A percentile compares a stretch with the other conserved stretches of the same genome.
phyloP scores from a whole-genome alignment of 2,329 filamentous ascomycete genomes.

The Hypocreales sp. region DNA sequence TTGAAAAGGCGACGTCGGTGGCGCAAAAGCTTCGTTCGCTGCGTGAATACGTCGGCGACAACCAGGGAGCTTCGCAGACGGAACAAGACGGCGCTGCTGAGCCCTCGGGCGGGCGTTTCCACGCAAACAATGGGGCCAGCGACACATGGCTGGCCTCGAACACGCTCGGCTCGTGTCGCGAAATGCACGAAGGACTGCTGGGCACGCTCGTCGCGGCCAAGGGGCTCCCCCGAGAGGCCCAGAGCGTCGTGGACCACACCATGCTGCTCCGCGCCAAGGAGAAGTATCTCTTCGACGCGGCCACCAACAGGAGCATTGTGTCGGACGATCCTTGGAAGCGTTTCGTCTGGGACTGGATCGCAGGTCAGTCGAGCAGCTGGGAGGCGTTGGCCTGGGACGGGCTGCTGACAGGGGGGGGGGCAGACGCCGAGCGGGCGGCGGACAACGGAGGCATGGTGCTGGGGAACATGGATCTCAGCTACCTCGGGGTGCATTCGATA shows the following conservation, averaged over 20 bases:
- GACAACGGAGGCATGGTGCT: constrained; percentile 55
- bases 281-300: constrained; percentile 48
- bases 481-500: constrained; percentile 56
- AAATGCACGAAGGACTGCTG: constrained; percentile 41
- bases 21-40: constrained; percentile 34
- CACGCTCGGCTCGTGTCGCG: constrained; percentile 30
- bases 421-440: constrained; percentile 48
- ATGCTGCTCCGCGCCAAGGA: constrained; percentile 46
- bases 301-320: constrained; percentile 50
- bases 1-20: constrained; percentile 23
- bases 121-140: constrained; percentile 15
- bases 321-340: constrained; percentile 60
- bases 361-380: constrained; percentile 28
- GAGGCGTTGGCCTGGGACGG: neutral
- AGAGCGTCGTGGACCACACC: constrained; percentile 36
- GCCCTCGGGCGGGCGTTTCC: constrained; percentile 9
- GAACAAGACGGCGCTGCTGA: constrained; percentile 11
- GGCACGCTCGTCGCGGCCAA: constrained; percentile 25
- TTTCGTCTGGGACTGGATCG: constrained; percentile 65
- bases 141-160: constrained; percentile 22
- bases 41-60: constrained; percentile 20
- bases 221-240: constrained; percentile 33
- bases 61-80: constrained; percentile 9
- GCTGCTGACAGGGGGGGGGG: constrained; percentile 6
- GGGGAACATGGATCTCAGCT: constrained; percentile 55